phyloP scores from a whole-genome alignment of 306 rosid species.

The Vigna unguiculata region DNA sequence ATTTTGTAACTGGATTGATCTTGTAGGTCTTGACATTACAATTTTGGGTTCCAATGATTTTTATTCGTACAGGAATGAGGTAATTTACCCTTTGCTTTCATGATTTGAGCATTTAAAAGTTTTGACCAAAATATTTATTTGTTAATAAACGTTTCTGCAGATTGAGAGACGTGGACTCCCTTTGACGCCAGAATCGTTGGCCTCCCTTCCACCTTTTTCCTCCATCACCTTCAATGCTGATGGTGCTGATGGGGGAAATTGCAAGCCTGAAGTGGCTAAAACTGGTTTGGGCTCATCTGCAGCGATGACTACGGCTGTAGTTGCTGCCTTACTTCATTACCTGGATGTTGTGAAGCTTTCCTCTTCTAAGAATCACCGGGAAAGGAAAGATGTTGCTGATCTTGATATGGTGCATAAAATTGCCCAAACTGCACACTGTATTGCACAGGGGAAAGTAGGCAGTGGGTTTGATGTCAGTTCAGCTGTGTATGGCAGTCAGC shows the following conservation, averaged over 20 bases:
- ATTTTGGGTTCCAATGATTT: constrained; percentile 93
- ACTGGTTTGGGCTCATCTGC: constrained; percentile 99
- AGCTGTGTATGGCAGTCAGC: constrained; percentile 99
- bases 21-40: constrained; percentile 89
- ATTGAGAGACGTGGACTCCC: constrained; percentile 88
- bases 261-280: constrained; percentile 97
- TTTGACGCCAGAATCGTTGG: constrained; percentile 83
- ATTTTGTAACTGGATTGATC: constrained; percentile 49
- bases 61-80: constrained; percentile 90
- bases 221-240: constrained; percentile 82
- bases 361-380: constrained; percentile 49
- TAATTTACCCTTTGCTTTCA: constrained; percentile 41
- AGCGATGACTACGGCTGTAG: constrained; percentile 98
- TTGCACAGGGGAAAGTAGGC: constrained; percentile 98
- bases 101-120: background rate
- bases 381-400: constrained; percentile 56
- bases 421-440: constrained; percentile 96
- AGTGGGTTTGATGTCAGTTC: constrained; percentile 99
- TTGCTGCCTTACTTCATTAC: constrained; percentile 94
- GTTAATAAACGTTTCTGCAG: constrained; percentile 53
- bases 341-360: constrained; percentile 76
- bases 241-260: constrained; percentile 62
- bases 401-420: constrained; percentile 85
- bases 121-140: constrained; percentile 33
- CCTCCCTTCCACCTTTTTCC: constrained; percentile 81